phyloP scores from a whole-genome alignment of 352 stramenopile species.

The Globisporangium mamillatum region DNA sequence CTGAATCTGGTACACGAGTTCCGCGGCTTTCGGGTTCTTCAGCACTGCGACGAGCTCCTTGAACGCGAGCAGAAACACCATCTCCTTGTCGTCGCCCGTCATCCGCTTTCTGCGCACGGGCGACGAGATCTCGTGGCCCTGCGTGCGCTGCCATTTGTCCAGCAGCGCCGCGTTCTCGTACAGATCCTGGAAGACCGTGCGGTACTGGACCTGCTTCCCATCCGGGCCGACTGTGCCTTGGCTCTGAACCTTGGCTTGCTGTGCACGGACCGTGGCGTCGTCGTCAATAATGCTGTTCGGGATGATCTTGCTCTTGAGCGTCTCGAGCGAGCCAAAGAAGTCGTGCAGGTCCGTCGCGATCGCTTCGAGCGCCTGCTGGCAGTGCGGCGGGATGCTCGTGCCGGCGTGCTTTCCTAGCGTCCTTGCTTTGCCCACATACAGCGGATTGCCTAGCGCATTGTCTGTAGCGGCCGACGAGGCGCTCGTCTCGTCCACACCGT shows the following conservation, averaged over 20 bases:
- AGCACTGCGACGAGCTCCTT: constrained; percentile 54
- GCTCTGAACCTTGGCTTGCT: not conserved
- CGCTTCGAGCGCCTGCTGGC: constrained; percentile 40
- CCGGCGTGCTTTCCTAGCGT: not conserved
- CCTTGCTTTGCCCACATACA: not conserved
- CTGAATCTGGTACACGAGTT: constrained; percentile 80
- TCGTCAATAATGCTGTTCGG: constrained; percentile 26
- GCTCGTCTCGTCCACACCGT: constrained; percentile 34
- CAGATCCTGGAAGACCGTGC: constrained; percentile 51
- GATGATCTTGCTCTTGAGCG: constrained; percentile 43
- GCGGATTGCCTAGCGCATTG: not conserved
- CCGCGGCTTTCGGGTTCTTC: constrained; percentile 55
- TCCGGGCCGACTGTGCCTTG: not conserved
- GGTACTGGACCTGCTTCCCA: constrained; percentile 15
- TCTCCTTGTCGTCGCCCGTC: constrained; percentile 45
- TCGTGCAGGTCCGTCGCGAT: constrained; percentile 36
- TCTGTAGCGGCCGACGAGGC: not conserved
- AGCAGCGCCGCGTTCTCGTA: constrained; percentile 32
- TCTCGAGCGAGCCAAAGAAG: constrained; percentile 35
- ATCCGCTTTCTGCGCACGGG: constrained; percentile 22
- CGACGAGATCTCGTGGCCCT: constrained; percentile 22
- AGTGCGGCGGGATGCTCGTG: constrained; percentile 25
- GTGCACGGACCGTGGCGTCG: not conserved
- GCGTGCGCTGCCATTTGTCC: constrained; percentile 40
- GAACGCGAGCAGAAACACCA: constrained; percentile 60